These are phyloP conservation scores for Kockiozyma suomiensis DNA, from an alignment of 805 yeast species.

Conservation along the genomic window DNA sequence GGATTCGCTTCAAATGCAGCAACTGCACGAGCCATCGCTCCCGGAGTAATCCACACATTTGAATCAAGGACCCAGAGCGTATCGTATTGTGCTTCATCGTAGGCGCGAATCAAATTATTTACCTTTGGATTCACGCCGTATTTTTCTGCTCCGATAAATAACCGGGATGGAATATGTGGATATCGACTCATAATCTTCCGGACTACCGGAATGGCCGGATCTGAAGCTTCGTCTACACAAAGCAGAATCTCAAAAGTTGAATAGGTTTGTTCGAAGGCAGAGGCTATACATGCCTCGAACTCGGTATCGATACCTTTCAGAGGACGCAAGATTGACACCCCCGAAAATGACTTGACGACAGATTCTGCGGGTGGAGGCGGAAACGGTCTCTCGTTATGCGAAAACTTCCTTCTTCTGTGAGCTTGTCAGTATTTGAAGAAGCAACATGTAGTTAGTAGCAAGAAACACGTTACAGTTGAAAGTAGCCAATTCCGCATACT, in stretches of 20 bases:
- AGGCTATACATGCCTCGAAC: slow-evolving; percentile 64
- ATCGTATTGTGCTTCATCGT: slow-evolving; percentile 65
- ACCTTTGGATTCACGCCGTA: slow-evolving; percentile 90
- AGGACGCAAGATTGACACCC: slow-evolving; percentile 80
- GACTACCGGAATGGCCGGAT: slow-evolving; percentile 67
- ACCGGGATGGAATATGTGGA: slow-evolving; percentile 59
- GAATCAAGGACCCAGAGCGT: slow-evolving; percentile 84
- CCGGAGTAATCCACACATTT: slow-evolving; percentile 75
- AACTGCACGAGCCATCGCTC: slow-evolving; percentile 67
- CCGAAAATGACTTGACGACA: slow-evolving; percentile 45
- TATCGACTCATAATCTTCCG: slow-evolving; percentile 53
- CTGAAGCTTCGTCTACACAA: slow-evolving; percentile 67
- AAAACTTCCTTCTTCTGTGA: slow-evolving; percentile 21
- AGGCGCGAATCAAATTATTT: slow-evolving; percentile 83
- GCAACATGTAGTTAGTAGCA: background rate
- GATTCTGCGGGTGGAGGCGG: background rate
- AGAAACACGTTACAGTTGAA: slow-evolving; percentile 15
- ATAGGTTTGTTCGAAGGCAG: slow-evolving; percentile 69
- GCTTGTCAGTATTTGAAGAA: background rate
- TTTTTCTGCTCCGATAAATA: slow-evolving; percentile 52
- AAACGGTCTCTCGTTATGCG: slow-evolving; percentile 3
- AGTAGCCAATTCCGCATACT: slow-evolving; percentile 28
- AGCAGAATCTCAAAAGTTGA: slow-evolving; percentile 73
- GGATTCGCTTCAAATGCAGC: slow-evolving; percentile 44
- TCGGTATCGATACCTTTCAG: slow-evolving; percentile 83